A percentile compares a stretch with the other conserved stretches of the same genome.
Conservation (phyloP, 306 rosid genomes). For the Casuarina glauca region DNA sequence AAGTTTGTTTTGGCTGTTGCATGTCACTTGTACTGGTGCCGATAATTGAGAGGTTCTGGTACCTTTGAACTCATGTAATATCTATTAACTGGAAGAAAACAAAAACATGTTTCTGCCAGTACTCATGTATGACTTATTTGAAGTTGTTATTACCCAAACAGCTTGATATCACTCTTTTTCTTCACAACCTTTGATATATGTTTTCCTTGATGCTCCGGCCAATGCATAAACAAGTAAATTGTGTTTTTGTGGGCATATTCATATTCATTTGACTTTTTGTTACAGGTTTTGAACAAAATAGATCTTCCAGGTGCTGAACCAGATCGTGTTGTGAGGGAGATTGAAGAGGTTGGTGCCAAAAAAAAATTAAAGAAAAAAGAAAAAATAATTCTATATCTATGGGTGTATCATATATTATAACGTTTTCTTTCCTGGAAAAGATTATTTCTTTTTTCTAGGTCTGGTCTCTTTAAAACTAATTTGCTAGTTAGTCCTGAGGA, state of each 20-base stretch:
- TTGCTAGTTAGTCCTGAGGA: not conserved
- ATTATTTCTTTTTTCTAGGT: not conserved
- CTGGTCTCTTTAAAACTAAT: not conserved
- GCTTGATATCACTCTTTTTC: slow-evolving; percentile 2
- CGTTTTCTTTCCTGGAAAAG: not conserved
- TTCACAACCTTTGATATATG: not conserved
- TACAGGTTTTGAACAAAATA: slow-evolving; percentile 87
- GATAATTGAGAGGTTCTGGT: not conserved
- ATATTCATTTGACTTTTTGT: slow-evolving; percentile 25
- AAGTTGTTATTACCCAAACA: not conserved
- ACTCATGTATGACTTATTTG: not conserved
- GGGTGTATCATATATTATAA: not conserved
- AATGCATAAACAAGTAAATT: slow-evolving; percentile 13
- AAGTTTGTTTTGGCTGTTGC: not conserved
- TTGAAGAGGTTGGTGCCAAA: slow-evolving; percentile 73
- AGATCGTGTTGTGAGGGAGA: slow-evolving; percentile 72
- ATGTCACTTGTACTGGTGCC: not conserved
- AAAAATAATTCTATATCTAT: not conserved
- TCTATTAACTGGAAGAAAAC: not conserved
- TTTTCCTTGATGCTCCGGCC: slow-evolving; percentile 7
- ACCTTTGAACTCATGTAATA: not conserved
- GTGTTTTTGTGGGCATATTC: not conserved
- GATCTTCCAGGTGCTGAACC: slow-evolving; percentile 99
- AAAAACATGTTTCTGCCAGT: not conserved
- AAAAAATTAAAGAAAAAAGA: not conserved